Evolutionary conservation across 139 green algal genomes (phyloP), one percentile per base, ranked within the genome.

Genomic region (Coelastrella sp.): DNA sequence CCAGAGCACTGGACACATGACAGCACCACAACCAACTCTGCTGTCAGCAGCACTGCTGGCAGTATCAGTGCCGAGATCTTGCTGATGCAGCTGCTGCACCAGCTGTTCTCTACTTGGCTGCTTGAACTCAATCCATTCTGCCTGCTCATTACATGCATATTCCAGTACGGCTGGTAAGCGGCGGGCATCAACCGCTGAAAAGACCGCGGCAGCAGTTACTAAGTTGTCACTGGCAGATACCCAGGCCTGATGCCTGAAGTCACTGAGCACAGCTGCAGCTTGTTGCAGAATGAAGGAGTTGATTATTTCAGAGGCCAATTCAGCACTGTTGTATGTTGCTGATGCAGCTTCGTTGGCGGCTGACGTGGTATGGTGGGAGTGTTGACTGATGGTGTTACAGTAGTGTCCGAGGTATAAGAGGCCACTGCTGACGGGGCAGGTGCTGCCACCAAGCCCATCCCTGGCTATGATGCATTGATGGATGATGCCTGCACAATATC

Each of bases 101-200:
- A 79, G 7, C 41, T 79, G 71, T 30, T 63, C n/a, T 17, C 9
- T 7, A 37, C 41, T 62, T 3, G 71, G 71, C 19, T 25, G 38
- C 6, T 53, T 11, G 45, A 79, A 79, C 71, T 79, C 71, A 41
- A 79, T 79, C 25, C 48, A 79, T 41, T 79, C 71, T 32, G 41
- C 43, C 15, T 27, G 6, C 8, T 30, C 30, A 25, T 23, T 63
- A 2, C n/a, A 25, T 17, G n/a, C 71, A 79, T 79, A 79, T 3
- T 79, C 71, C 15, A 63, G 6, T 3, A 79, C 27, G n/a, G 41
- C 25, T 11, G 71, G 71, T n/a, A 79, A 41, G 41, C 38, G 71
- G 3, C 71, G 25, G n/a, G 71, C 43, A 27, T 1, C 6, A 37
- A 15, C 48, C 4, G 71, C 71, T 15, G n/a, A 25, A 2, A 62